Conservation (phyloP, 345 rosid species). For the Boechera retrofracta region DNA sequence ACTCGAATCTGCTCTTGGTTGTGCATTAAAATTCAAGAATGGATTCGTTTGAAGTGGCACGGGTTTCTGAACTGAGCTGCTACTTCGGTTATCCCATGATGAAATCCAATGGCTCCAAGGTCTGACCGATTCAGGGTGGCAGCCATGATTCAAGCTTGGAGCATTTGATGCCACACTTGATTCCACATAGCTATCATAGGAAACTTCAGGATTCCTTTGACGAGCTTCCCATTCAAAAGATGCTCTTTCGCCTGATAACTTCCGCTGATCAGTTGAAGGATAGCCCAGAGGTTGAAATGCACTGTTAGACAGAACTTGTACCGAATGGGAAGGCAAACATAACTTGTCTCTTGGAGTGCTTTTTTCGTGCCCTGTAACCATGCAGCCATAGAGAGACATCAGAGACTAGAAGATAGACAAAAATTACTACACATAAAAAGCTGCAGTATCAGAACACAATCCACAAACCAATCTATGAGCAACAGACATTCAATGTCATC, state of each 20-base stretch:
- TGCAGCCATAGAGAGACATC: slow-evolving; percentile 37
- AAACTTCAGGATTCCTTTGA: slow-evolving; percentile 51
- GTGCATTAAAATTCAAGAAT: slow-evolving; percentile 50
- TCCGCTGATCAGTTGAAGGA: slow-evolving; percentile 56
- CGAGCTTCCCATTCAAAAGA: slow-evolving; percentile 49
- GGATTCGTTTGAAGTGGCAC: slow-evolving; percentile 58
- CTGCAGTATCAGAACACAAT: slow-evolving; percentile 6
- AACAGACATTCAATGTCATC: slow-evolving; percentile 7
- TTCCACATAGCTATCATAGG: slow-evolving; percentile 51
- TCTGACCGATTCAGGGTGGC: slow-evolving; percentile 54
- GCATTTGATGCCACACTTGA: slow-evolving; percentile 56
- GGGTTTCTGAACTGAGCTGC: slow-evolving; percentile 62
- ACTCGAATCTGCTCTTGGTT: slow-evolving; percentile 52
- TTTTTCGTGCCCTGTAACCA: slow-evolving; percentile 59
- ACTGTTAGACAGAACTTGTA: slow-evolving; percentile 52
- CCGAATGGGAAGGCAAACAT: slow-evolving; percentile 55
- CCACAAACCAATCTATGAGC: background rate
- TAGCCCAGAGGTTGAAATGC: slow-evolving; percentile 51
- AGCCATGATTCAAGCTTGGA: slow-evolving; percentile 49
- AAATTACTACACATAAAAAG: background rate
- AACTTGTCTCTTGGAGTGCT: slow-evolving; percentile 49
- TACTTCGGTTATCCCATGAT: slow-evolving; percentile 59
- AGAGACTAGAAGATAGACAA: slow-evolving; percentile 24
- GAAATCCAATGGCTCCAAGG: slow-evolving; percentile 62
- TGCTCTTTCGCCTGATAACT: slow-evolving; percentile 52